Evolutionary conservation across 176 grass and related monocot species (phyloP), one percentile per base, ranked within the genome.

Genomic region (Ampelocalamus luodianensis): DNA sequence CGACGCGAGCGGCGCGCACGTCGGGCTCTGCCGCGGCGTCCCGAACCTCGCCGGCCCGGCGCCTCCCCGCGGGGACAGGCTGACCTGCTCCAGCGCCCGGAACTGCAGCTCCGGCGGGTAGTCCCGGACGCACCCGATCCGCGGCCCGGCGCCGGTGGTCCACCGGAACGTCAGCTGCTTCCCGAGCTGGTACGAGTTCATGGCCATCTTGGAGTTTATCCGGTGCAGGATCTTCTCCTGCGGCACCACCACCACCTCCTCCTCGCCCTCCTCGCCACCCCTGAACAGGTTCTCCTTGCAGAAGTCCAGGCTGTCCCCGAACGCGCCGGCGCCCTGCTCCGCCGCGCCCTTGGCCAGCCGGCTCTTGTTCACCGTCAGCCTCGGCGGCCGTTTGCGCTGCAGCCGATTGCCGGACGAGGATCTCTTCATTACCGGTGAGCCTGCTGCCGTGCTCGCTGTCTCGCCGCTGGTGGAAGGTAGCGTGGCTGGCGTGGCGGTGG

Each of bases 21-120:
- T 68, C 48, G 75, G 74, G 68, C 45, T 87, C 60, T 70, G 71
- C 14, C 60, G 42, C 5, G 85, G 83, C 39, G 77, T 79, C 38
- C 80, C 79, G 39, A 89, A 37, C 77, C 76, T 88, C 22, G 66
- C 65, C 0, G 77, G 36, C 4, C 74, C 78, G 0, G 38, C 38
- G 63, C 59, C 72, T 40, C 37, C 79, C 0, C 95, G 87, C 0
- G 95, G 95, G 43, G 95, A 95, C 26, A 98, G 89, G 87, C 80
- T 90, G 38, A 98, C 91, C 76, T 98, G 91, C 79, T 93, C 89
- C 58, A 98, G 66, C 32, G 87, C 90, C 8, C 68, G 93, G 76
- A 89, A 84, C 83, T 90, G 91, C 63, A 98, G 91, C 81, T 95
- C 93, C 46, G 91, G 89, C 10, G 96, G 96, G 80, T 98, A 98